Conservation (phyloP, 1,284 basidiomycete species). For the Phlebopus sp. region DNA sequence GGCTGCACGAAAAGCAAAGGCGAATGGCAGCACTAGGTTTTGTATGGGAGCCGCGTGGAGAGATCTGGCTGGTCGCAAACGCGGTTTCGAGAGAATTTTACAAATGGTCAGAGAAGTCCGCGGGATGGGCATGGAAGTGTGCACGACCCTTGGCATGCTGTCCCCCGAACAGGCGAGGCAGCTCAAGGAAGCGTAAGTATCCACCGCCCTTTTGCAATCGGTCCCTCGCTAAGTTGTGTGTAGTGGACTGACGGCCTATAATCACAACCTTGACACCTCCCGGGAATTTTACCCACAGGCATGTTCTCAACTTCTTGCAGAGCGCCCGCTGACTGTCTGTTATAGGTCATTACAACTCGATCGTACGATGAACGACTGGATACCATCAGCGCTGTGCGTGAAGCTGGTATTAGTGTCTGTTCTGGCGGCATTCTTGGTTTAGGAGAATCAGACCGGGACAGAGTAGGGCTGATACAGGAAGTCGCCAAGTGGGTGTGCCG, state of each 20-base stretch:
- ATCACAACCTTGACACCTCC: slow-evolving; percentile 98
- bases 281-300: slow-evolving; percentile 95
- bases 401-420: slow-evolving; percentile 96
- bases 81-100: slow-evolving; percentile 92
- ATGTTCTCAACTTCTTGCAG: slow-evolving; percentile 3
- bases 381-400: slow-evolving; percentile 88
- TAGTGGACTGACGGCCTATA: slow-evolving; percentile 94
- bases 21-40: slow-evolving; percentile 94
- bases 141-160: slow-evolving; percentile 97
- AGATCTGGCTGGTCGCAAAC: slow-evolving; percentile 90
- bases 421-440: slow-evolving; percentile 96
- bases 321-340: slow-evolving; percentile 5
- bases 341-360: slow-evolving; percentile 89
- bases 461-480: slow-evolving; percentile 94
- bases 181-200: slow-evolving; percentile 85
- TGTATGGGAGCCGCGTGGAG: slow-evolving; percentile 99
- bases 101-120: slow-evolving; percentile 90
- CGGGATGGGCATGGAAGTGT: slow-evolving; percentile 95
- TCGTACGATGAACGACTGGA: slow-evolving; percentile 92
- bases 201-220: slow-evolving; percentile 3
- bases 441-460: slow-evolving; percentile 88
- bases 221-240: slow-evolving; percentile 6
- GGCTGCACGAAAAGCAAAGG: slow-evolving; percentile 91
- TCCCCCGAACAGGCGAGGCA: slow-evolving; percentile 90
- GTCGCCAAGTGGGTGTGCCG: slow-evolving; percentile 69